Base-by-base conservation (phyloP, 2,329 filamentous ascomycete genomes). In the Fusarium falciforme region DNA sequence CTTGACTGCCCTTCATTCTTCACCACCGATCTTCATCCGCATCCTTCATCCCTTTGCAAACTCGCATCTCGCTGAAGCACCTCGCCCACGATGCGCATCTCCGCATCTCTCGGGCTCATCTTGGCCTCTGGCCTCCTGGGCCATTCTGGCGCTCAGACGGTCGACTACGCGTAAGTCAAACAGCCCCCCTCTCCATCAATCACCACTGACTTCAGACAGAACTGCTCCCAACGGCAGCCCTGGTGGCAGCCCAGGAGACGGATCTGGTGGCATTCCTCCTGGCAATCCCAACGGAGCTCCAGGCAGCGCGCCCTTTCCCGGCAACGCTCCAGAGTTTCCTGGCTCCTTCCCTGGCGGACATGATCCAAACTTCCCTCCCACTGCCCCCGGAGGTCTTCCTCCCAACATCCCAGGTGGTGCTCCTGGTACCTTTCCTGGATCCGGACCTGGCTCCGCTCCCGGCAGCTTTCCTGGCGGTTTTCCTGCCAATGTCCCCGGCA, bases 61-160 rank as follows among this genome's bases (percentile, higher is more conserved):
- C 49, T 47, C 12, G 44, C 47, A 20, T n/a, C 35, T 62, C 42
- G 22, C 54, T 52, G 63, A 71, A 68, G 61, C 54, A 20, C 60
- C 38, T 65, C 61, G 61, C 61, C 57, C 76, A 81, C 73, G 75
- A 87, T 87, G 85, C 84, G 83, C 78, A 75, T 79, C 64, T 68
- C 72, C 68, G 76, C 80, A 55, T 79, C 82, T 67, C 70, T 86
- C 68, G 78, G 80, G 72, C 79, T 79, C 77, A 63, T 86, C 54
- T 68, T 79, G 74, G 81, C 81, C 75, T 70, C 82, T 66, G 79
- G 81, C 65, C 78, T 84, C 68, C 61, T 84, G 60, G 74, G 79
- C 10, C 71, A 76, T 35, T 77, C 79, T 55, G 71, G 76, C 49
- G 82, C 80, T n/a, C 81, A 82, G 61, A 77, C 79, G 35, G 78